Base-by-base conservation (phyloP, 2,329 filamentous ascomycete species). In the Cercospora sesami region DNA sequence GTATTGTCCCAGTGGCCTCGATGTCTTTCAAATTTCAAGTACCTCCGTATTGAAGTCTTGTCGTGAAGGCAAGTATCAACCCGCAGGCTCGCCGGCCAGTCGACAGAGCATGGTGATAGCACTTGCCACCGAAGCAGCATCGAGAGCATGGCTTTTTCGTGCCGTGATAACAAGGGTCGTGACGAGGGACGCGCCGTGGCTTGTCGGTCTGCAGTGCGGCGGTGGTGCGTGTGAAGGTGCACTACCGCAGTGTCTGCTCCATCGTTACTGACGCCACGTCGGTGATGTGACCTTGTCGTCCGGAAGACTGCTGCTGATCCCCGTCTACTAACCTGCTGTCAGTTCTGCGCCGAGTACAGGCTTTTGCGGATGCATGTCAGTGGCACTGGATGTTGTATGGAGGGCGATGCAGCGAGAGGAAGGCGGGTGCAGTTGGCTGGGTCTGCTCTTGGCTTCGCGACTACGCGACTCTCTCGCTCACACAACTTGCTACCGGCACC, bases 181-280 rank as follows among this genome's bases (percentile, higher is more conserved):
- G n/a, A 18, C 55, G 55, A 31, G 55, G 55, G 28, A 58, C 26
- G 26, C 55, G 55, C 55, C 28, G 55, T 33, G 55, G 30, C 55
- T 59, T 59, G 55, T 59, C 16, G 55, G 55, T 59, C 28, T 59
- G 55, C 55, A 59, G 55, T 36, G 31, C 31, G 12, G 48, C 48
- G 10, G n/a, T 36, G 55, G 28, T 59, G 55, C 30, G 30, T 31
- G 31, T 36, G n/a, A 31, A 36, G 28, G 16, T 33, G 55, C 55
- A 58, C 26, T 58, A 58, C 55, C 8, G 28, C 55, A 12, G 28
- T 59, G 26, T 36, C 55, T 21, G 55, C 55, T 59, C 55, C 21
- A n/a, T 26, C 48, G 30, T 28, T 26, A 4, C 33, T 36, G 30
- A 59, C 30, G 55, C 55, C 55, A 59, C 55, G 55, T 59, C n/a